phyloP scores from a whole-genome alignment of 805 yeast genomes.

The Tetrapisispora pingtungensis region DNA sequence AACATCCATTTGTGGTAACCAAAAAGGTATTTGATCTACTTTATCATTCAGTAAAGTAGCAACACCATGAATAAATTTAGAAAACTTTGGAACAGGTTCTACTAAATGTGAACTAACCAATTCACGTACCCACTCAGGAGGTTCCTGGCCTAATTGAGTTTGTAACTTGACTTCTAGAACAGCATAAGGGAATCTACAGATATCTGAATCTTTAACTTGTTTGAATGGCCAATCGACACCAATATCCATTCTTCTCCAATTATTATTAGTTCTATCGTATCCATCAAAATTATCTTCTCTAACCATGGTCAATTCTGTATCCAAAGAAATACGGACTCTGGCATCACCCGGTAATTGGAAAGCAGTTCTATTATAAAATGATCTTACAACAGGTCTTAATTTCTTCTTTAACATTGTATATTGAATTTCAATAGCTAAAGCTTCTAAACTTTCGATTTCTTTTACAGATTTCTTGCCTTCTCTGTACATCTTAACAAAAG shows the following conservation, averaged over 20 bases:
- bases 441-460: constrained; percentile 87
- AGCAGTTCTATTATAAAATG: constrained; percentile 96
- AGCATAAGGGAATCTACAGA: constrained; percentile 93
- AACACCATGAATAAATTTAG: constrained; percentile 94
- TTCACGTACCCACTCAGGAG: constrained; percentile 95
- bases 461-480: constrained; percentile 81
- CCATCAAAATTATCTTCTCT: constrained; percentile 98
- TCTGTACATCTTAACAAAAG: constrained; percentile 82
- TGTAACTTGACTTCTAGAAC: constrained; percentile 94
- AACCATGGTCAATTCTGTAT: constrained; percentile 93
- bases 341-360: constrained; percentile 99
- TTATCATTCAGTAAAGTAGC: constrained; percentile 83
- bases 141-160: constrained; percentile 97
- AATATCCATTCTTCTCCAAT: constrained; percentile 98
- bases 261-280: constrained; percentile 73
- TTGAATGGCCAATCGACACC: constrained; percentile 94
- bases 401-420: constrained; percentile 76
- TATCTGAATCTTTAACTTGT: constrained; percentile 75
- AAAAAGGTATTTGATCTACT: constrained; percentile 82
- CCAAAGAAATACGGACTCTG: constrained; percentile 94
- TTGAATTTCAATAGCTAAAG: constrained; percentile 87
- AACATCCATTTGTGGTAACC: constrained; percentile 95
- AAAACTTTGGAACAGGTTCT: constrained; percentile 96
- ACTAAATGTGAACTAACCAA: constrained; percentile 86
- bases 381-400: constrained; percentile 87